A percentile compares a stretch with the other conserved stretches of the same genome.
Conservation (phyloP, 2,329 filamentous ascomycete genomes). For the Cladophialophora exuberans region DNA sequence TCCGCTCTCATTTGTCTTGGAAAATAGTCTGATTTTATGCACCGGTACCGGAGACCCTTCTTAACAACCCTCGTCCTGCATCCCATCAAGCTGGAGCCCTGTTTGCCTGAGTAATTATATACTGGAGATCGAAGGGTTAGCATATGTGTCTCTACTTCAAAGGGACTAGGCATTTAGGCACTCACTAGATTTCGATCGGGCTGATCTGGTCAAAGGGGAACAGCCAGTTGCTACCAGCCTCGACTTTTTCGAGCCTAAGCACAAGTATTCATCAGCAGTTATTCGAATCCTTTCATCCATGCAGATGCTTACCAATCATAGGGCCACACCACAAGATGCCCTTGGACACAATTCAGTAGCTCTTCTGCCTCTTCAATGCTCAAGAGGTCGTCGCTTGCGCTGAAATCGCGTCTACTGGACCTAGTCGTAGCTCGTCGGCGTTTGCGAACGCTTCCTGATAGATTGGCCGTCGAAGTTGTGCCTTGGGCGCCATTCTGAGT, state of each 20-base stretch:
- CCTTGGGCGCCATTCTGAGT: slow-evolving; percentile 22
- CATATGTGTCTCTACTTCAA: no score
- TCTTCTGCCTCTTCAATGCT: slow-evolving; percentile 77
- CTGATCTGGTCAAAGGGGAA: slow-evolving; percentile 96
- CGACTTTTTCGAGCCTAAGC: slow-evolving; percentile 76
- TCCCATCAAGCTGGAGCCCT: no score
- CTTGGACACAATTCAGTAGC: slow-evolving; percentile 79
- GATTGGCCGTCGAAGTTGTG: neutral
- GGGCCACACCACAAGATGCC: slow-evolving; percentile 86
- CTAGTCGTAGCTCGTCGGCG: slow-evolving; percentile 50
- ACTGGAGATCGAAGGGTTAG: neutral
- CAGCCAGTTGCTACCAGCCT: slow-evolving; percentile 92
- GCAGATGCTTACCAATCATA: slow-evolving; percentile 73
- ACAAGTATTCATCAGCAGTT: slow-evolving; percentile 21
- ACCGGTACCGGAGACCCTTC: no score
- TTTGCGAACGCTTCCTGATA: slow-evolving; percentile 37
- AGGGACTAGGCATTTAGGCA: slow-evolving; percentile 4
- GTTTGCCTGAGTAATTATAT: slow-evolving; percentile 1
- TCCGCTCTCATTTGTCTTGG: no score
- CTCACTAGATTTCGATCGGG: slow-evolving; percentile 95
- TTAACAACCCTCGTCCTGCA: no score
- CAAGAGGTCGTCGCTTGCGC: slow-evolving; percentile 73
- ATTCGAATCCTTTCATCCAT: neutral
- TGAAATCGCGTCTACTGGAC: slow-evolving; percentile 51
- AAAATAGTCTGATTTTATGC: no score